Conservation (phyloP, 805 yeast species). For the Suhomyces sp. region DNA sequence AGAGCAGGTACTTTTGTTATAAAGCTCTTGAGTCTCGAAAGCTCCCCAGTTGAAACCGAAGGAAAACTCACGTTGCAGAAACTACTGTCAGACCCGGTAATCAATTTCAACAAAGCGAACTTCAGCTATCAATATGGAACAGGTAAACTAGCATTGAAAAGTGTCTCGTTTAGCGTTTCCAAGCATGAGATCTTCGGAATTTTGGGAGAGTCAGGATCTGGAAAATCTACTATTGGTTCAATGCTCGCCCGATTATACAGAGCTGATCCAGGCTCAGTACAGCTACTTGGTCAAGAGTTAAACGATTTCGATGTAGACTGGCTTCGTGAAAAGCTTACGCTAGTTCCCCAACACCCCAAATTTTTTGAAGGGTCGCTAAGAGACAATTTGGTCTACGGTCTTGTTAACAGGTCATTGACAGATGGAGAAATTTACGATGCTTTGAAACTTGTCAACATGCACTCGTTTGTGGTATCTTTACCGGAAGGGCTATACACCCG, state of each 20-base stretch:
- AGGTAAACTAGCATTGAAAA: slow-evolving; percentile 30
- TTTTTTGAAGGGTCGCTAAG: slow-evolving; percentile 71
- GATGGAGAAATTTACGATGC: slow-evolving; percentile 34
- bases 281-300: slow-evolving; percentile 49
- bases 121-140: slow-evolving; percentile 48
- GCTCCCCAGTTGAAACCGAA: slow-evolving; percentile 33
- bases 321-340: slow-evolving; percentile 53
- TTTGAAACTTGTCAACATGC: slow-evolving; percentile 48
- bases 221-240: slow-evolving; percentile 75
- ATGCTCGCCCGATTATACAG: slow-evolving; percentile 55
- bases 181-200: slow-evolving; percentile 59
- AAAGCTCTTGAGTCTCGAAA: slow-evolving; percentile 33
- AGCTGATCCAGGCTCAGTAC: slow-evolving; percentile 37
- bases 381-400: slow-evolving; percentile 70
- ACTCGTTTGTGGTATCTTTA: slow-evolving; percentile 51
- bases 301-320: slow-evolving; percentile 41
- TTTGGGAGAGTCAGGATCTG: slow-evolving; percentile 86
- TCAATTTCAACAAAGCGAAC: slow-evolving; percentile 43
- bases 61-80: slow-evolving; percentile 34
- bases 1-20: slow-evolving; percentile 59
- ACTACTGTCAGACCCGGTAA: slow-evolving; percentile 11
- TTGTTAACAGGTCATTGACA: slow-evolving; percentile 9
- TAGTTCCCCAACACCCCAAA: slow-evolving; percentile 73
- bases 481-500: slow-evolving; percentile 59
- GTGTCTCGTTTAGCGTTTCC: slow-evolving; percentile 42